These are phyloP conservation scores for Lepiota venenata DNA, from an alignment of 768 basidiomycete species.

Conservation along the genomic window DNA sequence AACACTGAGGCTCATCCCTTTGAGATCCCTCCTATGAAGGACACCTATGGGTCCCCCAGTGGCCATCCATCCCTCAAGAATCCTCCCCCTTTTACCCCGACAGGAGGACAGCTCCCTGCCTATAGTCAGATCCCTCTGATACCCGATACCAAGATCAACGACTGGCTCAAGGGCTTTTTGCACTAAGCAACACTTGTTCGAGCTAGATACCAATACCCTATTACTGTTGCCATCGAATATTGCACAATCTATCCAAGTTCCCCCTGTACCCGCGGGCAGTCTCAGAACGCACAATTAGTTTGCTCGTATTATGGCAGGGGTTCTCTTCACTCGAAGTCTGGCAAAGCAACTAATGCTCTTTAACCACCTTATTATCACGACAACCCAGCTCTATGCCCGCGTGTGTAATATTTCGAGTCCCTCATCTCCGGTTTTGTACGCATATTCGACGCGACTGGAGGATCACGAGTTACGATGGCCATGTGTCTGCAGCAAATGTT, in stretches of 20 bases:
- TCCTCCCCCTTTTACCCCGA: not conserved
- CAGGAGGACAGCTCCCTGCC: not conserved
- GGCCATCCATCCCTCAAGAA: not conserved
- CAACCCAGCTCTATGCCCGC: constrained; percentile 3
- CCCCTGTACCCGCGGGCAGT: no score
- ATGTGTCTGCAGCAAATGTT: not conserved
- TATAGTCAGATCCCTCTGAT: not conserved
- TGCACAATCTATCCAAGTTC: no score
- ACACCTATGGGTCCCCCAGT: constrained; percentile 25
- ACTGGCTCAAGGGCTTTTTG: not conserved
- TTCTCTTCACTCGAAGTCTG: not conserved
- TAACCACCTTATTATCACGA: not conserved
- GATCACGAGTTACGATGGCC: constrained; percentile 1
- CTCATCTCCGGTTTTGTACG: not conserved
- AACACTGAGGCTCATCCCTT: constrained; percentile 76
- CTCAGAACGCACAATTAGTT: not conserved
- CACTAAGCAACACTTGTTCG: no score
- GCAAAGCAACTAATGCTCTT: not conserved
- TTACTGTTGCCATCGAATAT: no score
- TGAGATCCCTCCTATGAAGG: constrained; percentile 45
- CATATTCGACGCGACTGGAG: not conserved
- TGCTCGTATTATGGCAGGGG: not conserved
- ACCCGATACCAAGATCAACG: not conserved
- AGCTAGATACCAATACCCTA: no score
- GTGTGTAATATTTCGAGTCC: not conserved